Evolutionary conservation across 805 yeast genomes (phyloP), one percentile per base, ranked within the genome.

Genomic region (Yarrowia sp.): DNA sequence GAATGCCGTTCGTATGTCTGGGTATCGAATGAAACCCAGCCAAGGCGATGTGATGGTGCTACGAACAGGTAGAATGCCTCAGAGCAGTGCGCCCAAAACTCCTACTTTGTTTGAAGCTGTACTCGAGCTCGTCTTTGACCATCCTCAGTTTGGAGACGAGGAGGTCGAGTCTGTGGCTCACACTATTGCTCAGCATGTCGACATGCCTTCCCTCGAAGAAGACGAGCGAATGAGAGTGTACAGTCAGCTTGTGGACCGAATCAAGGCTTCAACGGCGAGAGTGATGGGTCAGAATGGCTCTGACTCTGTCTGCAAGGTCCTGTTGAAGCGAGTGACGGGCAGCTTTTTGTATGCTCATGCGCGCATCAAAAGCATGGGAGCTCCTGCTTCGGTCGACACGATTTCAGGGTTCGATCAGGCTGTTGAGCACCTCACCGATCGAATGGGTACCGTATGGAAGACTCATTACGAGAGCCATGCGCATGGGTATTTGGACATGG

Each of bases 401-500:
- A 17, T 43, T 58, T 13, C 40, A 6, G 64, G 64, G 1, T 58
- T 58, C 20, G 64, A 58, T 7, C 9, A 14, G 10, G 64, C 64
- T 1, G 50, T 43, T 17, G 63, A 55, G 40, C 63, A 55, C 15
- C 24, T 55, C 38, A n/a, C 47, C 1, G 64, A 58, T 19, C 49
- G 64, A 6, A 58, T 58, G 64, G 50, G 64, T 3, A 33, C 44
- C 0, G 66, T 61, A 5, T 61, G 66, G 66, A 61, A 61, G 38
- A 46, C 55, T 10, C 66, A 61, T 20, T 61, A 61, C 38, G 46
- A 61, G 55, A 61, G 53, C 17, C 55, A 47, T 38, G 53, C 36
- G 24, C 55, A 61, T 15, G 53, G 55, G 20, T 61, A 61, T 47
- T 14, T 61, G 66, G 55, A 44, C 13, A 33, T 61, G 36, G 30